A percentile compares a stretch with the other conserved stretches of the same genome.
Evolutionary conservation across 345 rosid species (phyloP).

Genomic region (Arabidopsis arenosa): DNA sequence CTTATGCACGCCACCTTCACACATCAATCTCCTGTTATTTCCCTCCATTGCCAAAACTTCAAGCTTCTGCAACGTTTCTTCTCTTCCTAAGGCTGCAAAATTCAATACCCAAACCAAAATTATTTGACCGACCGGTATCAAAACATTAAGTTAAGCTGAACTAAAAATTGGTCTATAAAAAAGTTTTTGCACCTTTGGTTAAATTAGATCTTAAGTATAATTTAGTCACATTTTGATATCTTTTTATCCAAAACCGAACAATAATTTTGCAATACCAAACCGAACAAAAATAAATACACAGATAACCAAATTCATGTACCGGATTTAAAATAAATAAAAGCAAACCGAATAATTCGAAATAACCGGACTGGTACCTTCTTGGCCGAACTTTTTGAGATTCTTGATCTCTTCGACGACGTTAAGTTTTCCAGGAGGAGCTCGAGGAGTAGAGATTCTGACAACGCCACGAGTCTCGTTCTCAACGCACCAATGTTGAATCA

Average conservation of each 20-base stretch:
- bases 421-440: slow-evolving; percentile 49
- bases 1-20: slow-evolving; percentile 55
- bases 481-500: slow-evolving; percentile 72
- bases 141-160: neutral
- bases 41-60: slow-evolving; percentile 57
- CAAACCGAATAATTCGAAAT: neutral
- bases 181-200: neutral
- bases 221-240: neutral
- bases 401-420: slow-evolving; percentile 50
- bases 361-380: slow-evolving; percentile 25
- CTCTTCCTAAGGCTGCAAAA: slow-evolving; percentile 30
- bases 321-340: neutral
- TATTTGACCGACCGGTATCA: neutral
- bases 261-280: slow-evolving; percentile 3
- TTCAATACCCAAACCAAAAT: slow-evolving; percentile 6
- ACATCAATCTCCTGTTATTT: slow-evolving; percentile 61
- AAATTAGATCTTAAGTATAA: neutral
- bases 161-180: neutral
- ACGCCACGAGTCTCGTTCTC: slow-evolving; percentile 59
- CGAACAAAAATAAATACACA: neutral
- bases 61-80: slow-evolving; percentile 47
- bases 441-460: slow-evolving; percentile 63
- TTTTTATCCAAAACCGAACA: neutral
- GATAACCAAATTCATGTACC: neutral
- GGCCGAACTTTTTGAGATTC: slow-evolving; percentile 36